These are phyloP conservation scores for Candida maltosa DNA, from an alignment of 805 yeast species.

Conservation along the genomic window DNA sequence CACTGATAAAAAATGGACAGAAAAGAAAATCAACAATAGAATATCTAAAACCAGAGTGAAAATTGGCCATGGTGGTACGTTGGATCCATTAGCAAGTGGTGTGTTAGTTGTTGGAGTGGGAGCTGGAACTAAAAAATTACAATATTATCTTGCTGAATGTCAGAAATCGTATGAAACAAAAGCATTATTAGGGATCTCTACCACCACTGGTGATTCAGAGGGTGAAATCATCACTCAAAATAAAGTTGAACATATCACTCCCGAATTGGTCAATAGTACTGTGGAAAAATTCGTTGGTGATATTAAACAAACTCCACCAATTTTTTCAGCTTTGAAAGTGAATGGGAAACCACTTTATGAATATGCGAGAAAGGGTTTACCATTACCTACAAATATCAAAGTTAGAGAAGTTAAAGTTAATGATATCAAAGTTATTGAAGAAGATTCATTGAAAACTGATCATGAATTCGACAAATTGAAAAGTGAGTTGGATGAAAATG, in stretches of 20 bases:
- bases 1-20: slow-evolving; percentile 37
- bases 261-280: slow-evolving; percentile 46
- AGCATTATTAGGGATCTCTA: slow-evolving; percentile 84
- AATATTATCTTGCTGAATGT: slow-evolving; percentile 68
- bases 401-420: slow-evolving; percentile 66
- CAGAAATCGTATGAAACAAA: slow-evolving; percentile 77
- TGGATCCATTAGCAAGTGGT: slow-evolving; percentile 96
- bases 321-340: slow-evolving; percentile 90
- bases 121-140: slow-evolving; percentile 78
- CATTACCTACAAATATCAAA: slow-evolving; percentile 81
- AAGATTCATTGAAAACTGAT: slow-evolving; percentile 49
- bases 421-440: slow-evolving; percentile 48
- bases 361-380: slow-evolving; percentile 84
- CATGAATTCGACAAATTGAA: slow-evolving; percentile 51
- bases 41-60: slow-evolving; percentile 59
- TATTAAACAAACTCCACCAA: slow-evolving; percentile 88
- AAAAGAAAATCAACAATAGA: slow-evolving; percentile 49
- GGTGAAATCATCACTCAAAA: slow-evolving; percentile 72
- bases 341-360: slow-evolving; percentile 92
- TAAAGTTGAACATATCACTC: slow-evolving; percentile 53
- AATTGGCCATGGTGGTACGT: slow-evolving; percentile 97
- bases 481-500: slow-evolving; percentile 47
- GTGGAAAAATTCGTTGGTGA: slow-evolving; percentile 73
- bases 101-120: slow-evolving; percentile 92
- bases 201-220: slow-evolving; percentile 92